phyloP scores from a whole-genome alignment of 495 filamentous ascomycete species.

The Bathelium albidoporum region DNA sequence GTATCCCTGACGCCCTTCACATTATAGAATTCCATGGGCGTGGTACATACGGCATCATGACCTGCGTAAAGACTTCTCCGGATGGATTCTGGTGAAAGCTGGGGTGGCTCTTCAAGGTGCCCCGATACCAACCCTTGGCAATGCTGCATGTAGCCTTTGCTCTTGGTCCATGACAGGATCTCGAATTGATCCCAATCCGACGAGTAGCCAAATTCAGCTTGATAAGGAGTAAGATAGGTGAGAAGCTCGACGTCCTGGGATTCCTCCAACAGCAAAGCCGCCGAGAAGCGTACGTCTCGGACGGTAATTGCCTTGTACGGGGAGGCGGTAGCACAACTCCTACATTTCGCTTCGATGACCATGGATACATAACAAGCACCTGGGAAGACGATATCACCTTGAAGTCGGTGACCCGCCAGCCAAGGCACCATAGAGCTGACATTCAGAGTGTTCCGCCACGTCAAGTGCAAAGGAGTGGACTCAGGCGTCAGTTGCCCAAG shows the following conservation, averaged over 20 bases:
- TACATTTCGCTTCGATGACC: conserved; percentile 30
- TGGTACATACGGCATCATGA: neutral
- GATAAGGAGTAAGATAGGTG: neutral
- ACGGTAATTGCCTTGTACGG: neutral
- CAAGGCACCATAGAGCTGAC: conserved; percentile 28
- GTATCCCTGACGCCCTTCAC: neutral
- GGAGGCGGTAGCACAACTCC: neutral
- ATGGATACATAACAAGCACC: conserved; percentile 34
- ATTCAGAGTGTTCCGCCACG: neutral
- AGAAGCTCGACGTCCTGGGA: neutral
- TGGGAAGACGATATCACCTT: conserved; percentile 33
- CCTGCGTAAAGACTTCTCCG: neutral
- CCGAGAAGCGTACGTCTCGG: neutral
- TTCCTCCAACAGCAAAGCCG: neutral
- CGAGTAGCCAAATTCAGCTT: neutral
- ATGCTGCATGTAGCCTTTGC: neutral
- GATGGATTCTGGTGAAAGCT: neutral
- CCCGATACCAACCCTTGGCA: neutral
- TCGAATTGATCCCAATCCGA: neutral
- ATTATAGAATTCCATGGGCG: neutral
- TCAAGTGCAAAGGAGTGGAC: neutral
- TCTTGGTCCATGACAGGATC: conserved; percentile 1
- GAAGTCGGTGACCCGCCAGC: conserved; percentile 34
- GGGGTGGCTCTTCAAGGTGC: neutral
- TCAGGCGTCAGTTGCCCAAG: neutral